Evolutionary conservation across 2,329 filamentous ascomycete species (phyloP), one percentile per base, ranked within the genome.

Genomic region (Neurospora sp.): DNA sequence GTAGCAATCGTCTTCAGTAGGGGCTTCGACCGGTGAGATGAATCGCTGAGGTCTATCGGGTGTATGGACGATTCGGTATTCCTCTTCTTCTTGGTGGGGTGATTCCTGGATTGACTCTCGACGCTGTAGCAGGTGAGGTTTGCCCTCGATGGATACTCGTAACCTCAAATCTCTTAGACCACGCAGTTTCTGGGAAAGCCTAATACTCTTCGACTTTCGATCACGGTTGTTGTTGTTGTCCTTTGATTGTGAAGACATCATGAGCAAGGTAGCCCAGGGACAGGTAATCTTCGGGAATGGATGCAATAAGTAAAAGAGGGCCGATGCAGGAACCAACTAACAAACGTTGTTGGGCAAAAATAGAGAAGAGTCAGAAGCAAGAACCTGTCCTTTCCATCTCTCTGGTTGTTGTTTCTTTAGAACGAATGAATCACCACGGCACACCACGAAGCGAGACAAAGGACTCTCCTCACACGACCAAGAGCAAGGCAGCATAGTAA

Each of bases 1-100:
- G 6, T 73, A 72, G 46, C 77, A 78, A 71, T 78, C 74, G 39
- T 77, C 76, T 36, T 78, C 77, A 1, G 74, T 73, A 1, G 77
- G 78, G 3, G 74, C 73, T 52, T 76, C 72, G 9, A 68, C 42
- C 1, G 73, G 73, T 4, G 68, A 70, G 15, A 75, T 19, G 3
- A 74, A 69, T 9, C 72, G 69, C 1, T 40, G 9, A 0, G 75
- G 76, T 1, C 77, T 74, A 68, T 78, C 78, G 8, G 78, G 78
- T 2, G 73, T 73, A 66, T 76, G 74, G 9, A 74, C 66, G 7
- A 67, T 72, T 19, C 36, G 43, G 9, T 23, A 62, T 36, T 62
- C 52, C 13, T 36, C 7, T 2, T 62, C 52, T 10, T 62, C 52
- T n/a, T 52, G 46, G 3, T 52, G 68, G 3, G 68, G 33, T 36